phyloP scores from a whole-genome alignment of 352 stramenopile genomes.

The Globisporangium barbulae region DNA sequence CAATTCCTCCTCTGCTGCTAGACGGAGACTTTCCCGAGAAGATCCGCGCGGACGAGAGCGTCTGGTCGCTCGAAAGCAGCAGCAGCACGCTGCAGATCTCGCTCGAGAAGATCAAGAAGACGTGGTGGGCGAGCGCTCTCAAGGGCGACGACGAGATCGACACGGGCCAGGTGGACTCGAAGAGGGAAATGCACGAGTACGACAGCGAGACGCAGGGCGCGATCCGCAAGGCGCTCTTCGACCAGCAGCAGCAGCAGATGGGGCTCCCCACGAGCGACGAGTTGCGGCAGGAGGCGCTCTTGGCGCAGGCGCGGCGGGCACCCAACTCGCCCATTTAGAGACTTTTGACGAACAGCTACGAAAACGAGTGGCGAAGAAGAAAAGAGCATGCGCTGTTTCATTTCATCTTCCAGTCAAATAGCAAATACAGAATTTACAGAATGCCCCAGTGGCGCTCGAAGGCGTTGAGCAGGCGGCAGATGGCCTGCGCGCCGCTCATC shows the following conservation, averaged over 20 bases:
- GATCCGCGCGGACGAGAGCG: conserved; percentile 96
- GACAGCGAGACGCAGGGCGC: conserved; percentile 96
- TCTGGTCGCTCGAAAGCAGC: conserved; percentile 94
- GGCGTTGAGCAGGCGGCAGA: conserved; percentile 94
- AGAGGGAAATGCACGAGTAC: conserved; percentile 95
- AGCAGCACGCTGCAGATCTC: conserved; percentile 72
- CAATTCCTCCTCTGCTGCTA: conserved; percentile 41
- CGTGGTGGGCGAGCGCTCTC: conserved; percentile 97
- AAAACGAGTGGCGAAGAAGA: neutral
- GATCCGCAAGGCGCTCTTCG: conserved; percentile 98
- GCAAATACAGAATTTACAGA: conserved; percentile 70
- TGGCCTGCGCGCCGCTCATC: conserved; percentile 95
- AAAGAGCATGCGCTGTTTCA: neutral
- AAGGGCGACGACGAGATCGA: conserved; percentile 95
- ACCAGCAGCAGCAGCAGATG: conserved; percentile 92
- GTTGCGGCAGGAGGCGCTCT: conserved; percentile 88
- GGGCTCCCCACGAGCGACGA: conserved; percentile 92
- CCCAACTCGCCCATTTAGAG: conserved; percentile 32
- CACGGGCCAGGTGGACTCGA: conserved; percentile 95
- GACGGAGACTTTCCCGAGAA: conserved; percentile 90
- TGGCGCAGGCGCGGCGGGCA: conserved; percentile 90
- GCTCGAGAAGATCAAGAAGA: conserved; percentile 96
- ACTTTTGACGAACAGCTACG: neutral
- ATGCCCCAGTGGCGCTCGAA: conserved; percentile 99
- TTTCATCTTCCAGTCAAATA: conserved; percentile 11